A percentile compares a stretch with the other conserved stretches of the same genome.
Conservation (phyloP, 106 monocot genomes). For the Platanthera zijinensis region DNA sequence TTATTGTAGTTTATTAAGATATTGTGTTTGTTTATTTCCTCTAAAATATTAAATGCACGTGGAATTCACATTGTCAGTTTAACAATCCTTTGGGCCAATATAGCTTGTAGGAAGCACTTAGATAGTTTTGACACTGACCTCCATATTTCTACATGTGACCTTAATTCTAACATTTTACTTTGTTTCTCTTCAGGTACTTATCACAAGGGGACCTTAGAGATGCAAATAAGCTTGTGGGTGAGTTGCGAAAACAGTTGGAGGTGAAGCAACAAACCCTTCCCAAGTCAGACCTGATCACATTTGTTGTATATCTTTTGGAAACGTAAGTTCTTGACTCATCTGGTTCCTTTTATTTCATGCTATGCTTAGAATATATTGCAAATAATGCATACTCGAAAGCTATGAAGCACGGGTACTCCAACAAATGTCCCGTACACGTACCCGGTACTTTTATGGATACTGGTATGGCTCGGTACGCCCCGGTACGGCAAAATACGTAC, state of each 20-base stretch:
- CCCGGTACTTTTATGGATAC: too few species aligned
- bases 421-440: too few species aligned
- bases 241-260: slow-evolving; percentile 50
- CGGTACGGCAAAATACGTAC: too few species aligned
- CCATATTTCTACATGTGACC: not conserved
- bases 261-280: slow-evolving; percentile 47
- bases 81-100: not conserved
- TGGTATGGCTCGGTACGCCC: too few species aligned
- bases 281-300: slow-evolving; percentile 57
- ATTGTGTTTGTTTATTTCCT: not conserved
- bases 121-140: not conserved
- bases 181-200: slow-evolving; percentile 58
- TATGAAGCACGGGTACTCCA: too few species aligned
- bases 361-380: not conserved
- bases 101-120: not conserved
- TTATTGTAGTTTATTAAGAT: not conserved
- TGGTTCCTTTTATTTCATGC: not conserved
- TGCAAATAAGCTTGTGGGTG: slow-evolving; percentile 77
- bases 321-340: slow-evolving; percentile 42
- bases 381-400: not conserved
- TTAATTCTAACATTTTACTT: not conserved
- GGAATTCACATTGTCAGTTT: not conserved
- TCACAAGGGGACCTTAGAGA: slow-evolving; percentile 81
- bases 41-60: not conserved
- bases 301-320: slow-evolving; percentile 64